These are phyloP conservation scores for Dictyostelium intermedium DNA, from an alignment of 78 protist species.

Conservation along the genomic window DNA sequence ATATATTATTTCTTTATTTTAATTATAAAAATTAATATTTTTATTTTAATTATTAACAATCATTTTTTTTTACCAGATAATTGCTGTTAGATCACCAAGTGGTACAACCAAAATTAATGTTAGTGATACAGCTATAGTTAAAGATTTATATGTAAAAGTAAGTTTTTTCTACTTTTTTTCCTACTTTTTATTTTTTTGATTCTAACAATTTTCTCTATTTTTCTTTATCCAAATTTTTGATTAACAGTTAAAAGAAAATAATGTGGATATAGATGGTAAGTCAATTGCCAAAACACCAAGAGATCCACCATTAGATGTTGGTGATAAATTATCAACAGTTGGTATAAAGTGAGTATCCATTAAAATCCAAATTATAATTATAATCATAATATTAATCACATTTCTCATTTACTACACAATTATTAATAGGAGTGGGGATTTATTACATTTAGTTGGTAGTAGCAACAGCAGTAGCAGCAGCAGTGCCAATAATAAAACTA, in stretches of 20 bases:
- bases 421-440: slow-evolving; percentile 45
- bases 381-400: not conserved
- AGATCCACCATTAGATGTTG: slow-evolving; percentile 22
- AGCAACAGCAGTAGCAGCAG: not conserved
- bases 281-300: slow-evolving; percentile 27
- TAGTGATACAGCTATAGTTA: slow-evolving; percentile 14
- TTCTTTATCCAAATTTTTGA: not conserved
- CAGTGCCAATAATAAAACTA: not conserved
- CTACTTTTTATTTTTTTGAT: not conserved
- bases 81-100: slow-evolving; percentile 52
- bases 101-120: slow-evolving; percentile 57
- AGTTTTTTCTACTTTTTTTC: not conserved
- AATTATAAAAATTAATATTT: not conserved
- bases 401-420: not conserved
- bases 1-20: not conserved
- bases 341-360: slow-evolving; percentile 41
- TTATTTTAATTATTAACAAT: not conserved
- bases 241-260: not conserved
- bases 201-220: not conserved
- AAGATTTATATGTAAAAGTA: slow-evolving; percentile 27
- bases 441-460: slow-evolving; percentile 5
- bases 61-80: slow-evolving; percentile 13
- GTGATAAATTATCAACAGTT: not conserved
- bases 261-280: slow-evolving; percentile 33
- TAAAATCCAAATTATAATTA: not conserved